phyloP scores from a whole-genome alignment of 768 basidiomycete species.

The Leccinum boreale region DNA sequence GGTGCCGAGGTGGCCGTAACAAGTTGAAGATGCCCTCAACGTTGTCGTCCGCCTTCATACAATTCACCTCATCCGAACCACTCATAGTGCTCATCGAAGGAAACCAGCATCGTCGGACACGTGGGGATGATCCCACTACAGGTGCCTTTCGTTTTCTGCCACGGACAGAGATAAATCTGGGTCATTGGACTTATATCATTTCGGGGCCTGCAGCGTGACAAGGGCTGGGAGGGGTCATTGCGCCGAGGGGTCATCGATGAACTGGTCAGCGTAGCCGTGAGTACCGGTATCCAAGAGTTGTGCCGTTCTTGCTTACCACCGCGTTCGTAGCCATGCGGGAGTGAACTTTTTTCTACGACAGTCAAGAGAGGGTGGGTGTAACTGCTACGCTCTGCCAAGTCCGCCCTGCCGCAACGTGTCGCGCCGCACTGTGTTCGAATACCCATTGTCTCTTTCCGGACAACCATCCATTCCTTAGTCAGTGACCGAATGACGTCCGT shows the following conservation, averaged over 20 bases:
- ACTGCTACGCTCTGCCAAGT: slow-evolving; percentile 1
- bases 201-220: background rate
- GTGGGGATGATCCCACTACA: background rate
- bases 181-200: background rate
- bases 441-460: background rate
- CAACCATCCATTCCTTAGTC: background rate
- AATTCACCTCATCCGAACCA: background rate
- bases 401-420: background rate
- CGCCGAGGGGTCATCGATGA: background rate
- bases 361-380: too few relatives aligned
- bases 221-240: background rate
- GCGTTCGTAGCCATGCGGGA: background rate
- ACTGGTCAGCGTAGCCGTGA: background rate
- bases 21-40: background rate
- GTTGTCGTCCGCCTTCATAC: background rate
- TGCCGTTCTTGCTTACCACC: background rate
- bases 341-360: background rate
- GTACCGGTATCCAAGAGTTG: background rate
- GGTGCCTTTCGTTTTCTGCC: background rate
- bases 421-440: background rate
- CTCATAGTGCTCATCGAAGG: background rate
- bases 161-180: background rate
- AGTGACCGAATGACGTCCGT: background rate
- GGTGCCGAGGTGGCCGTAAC: background rate
- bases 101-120: background rate